These are phyloP conservation scores for Lepiota brunneoincarnata DNA, from an alignment of 768 basidiomycete species.

Conservation along the genomic window DNA sequence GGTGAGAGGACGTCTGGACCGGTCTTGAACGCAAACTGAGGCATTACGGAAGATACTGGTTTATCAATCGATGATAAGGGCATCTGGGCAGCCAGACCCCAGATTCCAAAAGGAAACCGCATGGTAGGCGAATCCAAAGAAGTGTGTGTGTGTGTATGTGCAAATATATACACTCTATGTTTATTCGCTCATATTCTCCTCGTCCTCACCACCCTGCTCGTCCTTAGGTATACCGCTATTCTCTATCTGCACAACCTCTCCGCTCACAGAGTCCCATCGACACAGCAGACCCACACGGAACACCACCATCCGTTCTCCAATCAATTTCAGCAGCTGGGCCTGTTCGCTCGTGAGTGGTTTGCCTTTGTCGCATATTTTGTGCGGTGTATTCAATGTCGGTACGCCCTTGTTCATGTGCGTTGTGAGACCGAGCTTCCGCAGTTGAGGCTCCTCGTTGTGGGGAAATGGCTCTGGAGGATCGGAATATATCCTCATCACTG, in stretches of 20 bases:
- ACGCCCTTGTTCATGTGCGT: slow-evolving; percentile 87
- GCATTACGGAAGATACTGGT: slow-evolving; percentile 15
- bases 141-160: not conserved
- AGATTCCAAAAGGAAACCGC: slow-evolving; percentile 52
- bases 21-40: slow-evolving; percentile 57
- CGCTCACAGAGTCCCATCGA: slow-evolving; percentile 70
- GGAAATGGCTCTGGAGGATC: slow-evolving; percentile 89
- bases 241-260: slow-evolving; percentile 60
- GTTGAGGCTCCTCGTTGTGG: slow-evolving; percentile 95
- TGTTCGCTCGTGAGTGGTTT: slow-evolving; percentile 81
- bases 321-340: slow-evolving; percentile 88
- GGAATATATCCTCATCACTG: slow-evolving; percentile 77
- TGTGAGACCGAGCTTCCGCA: slow-evolving; percentile 85
- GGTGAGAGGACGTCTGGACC: slow-evolving; percentile 65
- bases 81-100: slow-evolving; percentile 55
- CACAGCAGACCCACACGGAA: slow-evolving; percentile 73
- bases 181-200: slow-evolving; percentile 50
- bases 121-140: slow-evolving; percentile 26
- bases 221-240: slow-evolving; percentile 37
- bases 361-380: slow-evolving; percentile 82
- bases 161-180: slow-evolving; percentile 17
- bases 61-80: slow-evolving; percentile 35
- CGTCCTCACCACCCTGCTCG: slow-evolving; percentile 33
- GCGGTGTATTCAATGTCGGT: slow-evolving; percentile 76
- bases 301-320: slow-evolving; percentile 85